These are phyloP conservation scores for Botrytis tulipae DNA, from an alignment of 2,329 filamentous ascomycete genomes.

Conservation along the genomic window DNA sequence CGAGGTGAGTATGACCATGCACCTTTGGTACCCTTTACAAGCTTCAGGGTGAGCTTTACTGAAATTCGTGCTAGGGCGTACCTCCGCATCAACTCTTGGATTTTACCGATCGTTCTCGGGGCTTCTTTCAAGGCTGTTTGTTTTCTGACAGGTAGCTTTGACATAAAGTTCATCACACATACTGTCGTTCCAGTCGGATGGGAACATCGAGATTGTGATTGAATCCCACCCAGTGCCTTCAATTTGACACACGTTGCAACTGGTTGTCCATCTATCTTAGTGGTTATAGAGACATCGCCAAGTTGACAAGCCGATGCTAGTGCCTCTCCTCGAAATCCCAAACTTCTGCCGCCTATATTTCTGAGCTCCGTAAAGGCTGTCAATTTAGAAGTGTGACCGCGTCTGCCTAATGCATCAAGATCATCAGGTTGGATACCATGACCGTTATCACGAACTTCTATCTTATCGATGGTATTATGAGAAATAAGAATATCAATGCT, in stretches of 20 bases:
- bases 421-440: slow-evolving; percentile 64
- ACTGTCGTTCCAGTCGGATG: slow-evolving; percentile 70
- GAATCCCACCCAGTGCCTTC: slow-evolving; percentile 42
- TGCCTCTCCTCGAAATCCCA: slow-evolving; percentile 78
- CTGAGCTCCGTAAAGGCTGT: slow-evolving; percentile 60
- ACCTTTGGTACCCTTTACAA: slow-evolving; percentile 51
- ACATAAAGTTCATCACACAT: slow-evolving; percentile 57
- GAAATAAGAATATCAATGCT: slow-evolving; percentile 64
- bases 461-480: slow-evolving; percentile 63
- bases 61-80: slow-evolving; percentile 66
- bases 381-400: slow-evolving; percentile 74
- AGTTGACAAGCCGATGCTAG: slow-evolving; percentile 64
- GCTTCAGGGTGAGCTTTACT: slow-evolving; percentile 59
- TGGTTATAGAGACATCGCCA: slow-evolving; percentile 60
- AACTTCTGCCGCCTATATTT: slow-evolving; percentile 52
- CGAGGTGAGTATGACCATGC: slow-evolving; percentile 64
- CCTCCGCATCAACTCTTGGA: slow-evolving; percentile 59
- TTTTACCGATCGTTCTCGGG: slow-evolving; percentile 53
- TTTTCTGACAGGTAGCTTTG: slow-evolving; percentile 60
- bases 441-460: slow-evolving; percentile 74
- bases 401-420: slow-evolving; percentile 59
- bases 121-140: slow-evolving; percentile 57
- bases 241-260: slow-evolving; percentile 54
- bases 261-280: slow-evolving; percentile 59
- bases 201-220: slow-evolving; percentile 42